Conservation (phyloP, 305 asterid genomes). For the Andrographis paniculata region DNA sequence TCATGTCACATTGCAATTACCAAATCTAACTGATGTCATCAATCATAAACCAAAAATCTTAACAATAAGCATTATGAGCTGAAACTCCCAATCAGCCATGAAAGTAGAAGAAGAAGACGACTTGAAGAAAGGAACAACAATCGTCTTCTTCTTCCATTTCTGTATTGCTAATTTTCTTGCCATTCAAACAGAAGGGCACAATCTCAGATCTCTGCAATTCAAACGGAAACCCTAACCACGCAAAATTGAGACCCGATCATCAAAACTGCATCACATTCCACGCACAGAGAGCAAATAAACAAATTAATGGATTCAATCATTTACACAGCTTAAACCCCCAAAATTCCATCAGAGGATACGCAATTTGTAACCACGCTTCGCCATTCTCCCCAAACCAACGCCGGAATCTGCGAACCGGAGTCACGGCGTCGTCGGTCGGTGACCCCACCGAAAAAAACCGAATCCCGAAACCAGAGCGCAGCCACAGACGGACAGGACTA, state of each 20-base stretch:
- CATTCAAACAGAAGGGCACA: not conserved
- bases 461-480: not conserved
- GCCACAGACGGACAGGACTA: not conserved
- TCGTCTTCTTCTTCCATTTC: not conserved
- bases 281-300: not conserved
- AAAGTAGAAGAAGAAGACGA: not conserved
- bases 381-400: constrained; percentile 36
- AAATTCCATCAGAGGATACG: constrained; percentile 60
- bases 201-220: not conserved
- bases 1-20: not conserved
- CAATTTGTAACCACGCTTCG: constrained; percentile 88
- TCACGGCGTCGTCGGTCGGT: constrained; percentile 24
- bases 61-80: not conserved
- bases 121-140: not conserved
- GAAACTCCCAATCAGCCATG: not conserved
- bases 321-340: not conserved
- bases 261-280: constrained; percentile 10
- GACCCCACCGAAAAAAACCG: constrained; percentile 12
- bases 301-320: constrained; percentile 1
- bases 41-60: not conserved
- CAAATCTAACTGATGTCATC: not conserved
- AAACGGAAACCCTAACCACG: not conserved
- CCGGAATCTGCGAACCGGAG: constrained; percentile 15
- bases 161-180: too few relatives aligned
- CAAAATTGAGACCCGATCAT: not conserved